Percentiles rank a stretch among this genome's conserved stretches.
Evolutionary conservation across 202 grass and related monocot genomes (phyloP).

Genomic region (Panicum virgatum): DNA sequence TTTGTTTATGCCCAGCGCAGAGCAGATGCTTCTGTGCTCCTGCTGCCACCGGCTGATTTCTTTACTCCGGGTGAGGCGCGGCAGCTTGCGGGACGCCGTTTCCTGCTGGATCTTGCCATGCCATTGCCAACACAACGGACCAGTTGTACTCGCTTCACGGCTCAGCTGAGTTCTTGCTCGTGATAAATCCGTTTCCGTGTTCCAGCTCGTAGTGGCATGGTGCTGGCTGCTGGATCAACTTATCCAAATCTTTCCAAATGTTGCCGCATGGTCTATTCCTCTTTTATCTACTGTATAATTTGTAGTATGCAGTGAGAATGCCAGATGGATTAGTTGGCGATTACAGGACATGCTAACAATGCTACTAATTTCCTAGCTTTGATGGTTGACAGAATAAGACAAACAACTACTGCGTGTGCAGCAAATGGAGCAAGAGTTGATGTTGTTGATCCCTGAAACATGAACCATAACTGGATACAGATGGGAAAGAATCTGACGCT

Average conservation of each 20-base stretch:
- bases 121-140: background rate
- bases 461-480: background rate
- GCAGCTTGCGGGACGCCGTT: conserved; percentile 8
- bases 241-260: background rate
- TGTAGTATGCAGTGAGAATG: background rate
- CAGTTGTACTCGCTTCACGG: conserved; percentile 8
- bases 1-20: background rate
- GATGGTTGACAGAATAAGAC: background rate
- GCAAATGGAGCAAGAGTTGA: conserved; percentile 10
- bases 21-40: conserved; percentile 24
- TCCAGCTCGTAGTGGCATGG: background rate
- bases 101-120: conserved; percentile 25
- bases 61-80: conserved; percentile 22
- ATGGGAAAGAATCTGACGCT: background rate
- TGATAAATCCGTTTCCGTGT: conserved; percentile 2
- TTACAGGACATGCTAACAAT: background rate
- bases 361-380: no score
- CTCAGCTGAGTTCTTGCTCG: background rate
- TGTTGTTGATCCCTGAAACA: background rate
- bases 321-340: background rate
- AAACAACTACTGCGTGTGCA: background rate
- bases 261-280: background rate
- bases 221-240: background rate
- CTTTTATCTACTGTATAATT: background rate
- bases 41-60: background rate